Base-by-base conservation (phyloP, 331 rosid genomes). In the Prunus yedoensis region DNA sequence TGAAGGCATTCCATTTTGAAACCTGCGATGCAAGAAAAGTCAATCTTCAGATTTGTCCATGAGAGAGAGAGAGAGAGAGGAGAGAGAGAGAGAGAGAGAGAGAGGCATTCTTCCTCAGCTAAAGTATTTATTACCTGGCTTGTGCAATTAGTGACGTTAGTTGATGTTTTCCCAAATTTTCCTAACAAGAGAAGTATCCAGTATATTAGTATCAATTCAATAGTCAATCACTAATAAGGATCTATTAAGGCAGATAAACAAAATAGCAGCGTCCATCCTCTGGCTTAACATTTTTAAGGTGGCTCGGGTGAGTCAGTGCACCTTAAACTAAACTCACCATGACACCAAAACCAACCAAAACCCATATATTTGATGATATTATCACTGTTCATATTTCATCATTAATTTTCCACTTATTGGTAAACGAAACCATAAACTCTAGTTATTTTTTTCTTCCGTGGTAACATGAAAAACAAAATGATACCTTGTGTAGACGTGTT, bases 131-230 rank as follows among this genome's bases (percentile, higher is more conserved):
- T 61, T 74, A 74, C 97, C 92, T 89, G 97, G 78, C 50, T 74
- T 23, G 87, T 47, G 72, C 91, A 84, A 61, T 77, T 80, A 89
- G 77, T 38, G 92, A 85, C 27, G 87, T 47, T 70, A 86, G 68
- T 74, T 84, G 91, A 17, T 82, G 88, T 70, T 87, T 86, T 74
- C 88, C 88, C 43, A 87, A 77, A 79, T 79, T 86, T 74, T 91
- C 91, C 94, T 91, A 80, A 66, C 45, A 79, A 80, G 28, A 73
- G 10, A 81, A 69, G 58, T 61, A 69, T 10, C 61, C 71, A 66
- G 20, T 32, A 52, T 41, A 16, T 61, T 27, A 74, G 70, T n/a
- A 46, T 47, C 35, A 30, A 58, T 45, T 17, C 58, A 57, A 43
- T 15, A 54, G 64, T 35, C 32, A 38, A 10, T 68, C 51, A 11